Percentiles rank a stretch among this genome's conserved stretches.
Conservation (phyloP, 2,329 filamentous ascomycete species). For the Cladosporium oxysporum region DNA sequence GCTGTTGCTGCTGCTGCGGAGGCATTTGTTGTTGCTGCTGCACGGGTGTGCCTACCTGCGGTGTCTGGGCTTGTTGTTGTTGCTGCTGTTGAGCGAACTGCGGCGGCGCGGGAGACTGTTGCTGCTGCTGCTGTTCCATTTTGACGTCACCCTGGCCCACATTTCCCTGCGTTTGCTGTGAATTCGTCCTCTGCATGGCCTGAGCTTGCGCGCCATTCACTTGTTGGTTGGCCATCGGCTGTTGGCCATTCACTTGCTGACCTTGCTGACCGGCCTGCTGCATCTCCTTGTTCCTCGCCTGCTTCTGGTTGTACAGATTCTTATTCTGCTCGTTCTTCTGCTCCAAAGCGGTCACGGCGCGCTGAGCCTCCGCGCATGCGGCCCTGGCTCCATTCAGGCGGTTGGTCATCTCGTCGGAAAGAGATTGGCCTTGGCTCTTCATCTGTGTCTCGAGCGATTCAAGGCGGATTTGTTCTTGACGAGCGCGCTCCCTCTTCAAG, state of each 20-base stretch:
- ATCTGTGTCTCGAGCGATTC: constrained; percentile 12
- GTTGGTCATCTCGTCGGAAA: constrained; percentile 3
- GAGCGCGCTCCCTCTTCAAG: constrained; percentile 18
- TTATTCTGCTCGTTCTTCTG: constrained; percentile 21
- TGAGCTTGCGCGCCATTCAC: constrained; percentile 18
- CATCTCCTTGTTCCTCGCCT: constrained; percentile 22
- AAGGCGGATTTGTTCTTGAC: constrained; percentile 6
- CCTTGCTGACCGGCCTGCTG: constrained; percentile 23
- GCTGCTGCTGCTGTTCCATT: constrained; percentile 19
- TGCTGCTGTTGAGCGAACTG: neutral
- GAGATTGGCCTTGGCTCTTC: constrained; percentile 5
- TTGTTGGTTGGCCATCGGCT: constrained; percentile 15
- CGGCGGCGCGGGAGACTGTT: constrained; percentile 18
- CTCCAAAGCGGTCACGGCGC: constrained; percentile 13
- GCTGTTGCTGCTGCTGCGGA: constrained; percentile 21
- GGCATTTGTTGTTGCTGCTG: constrained; percentile 20
- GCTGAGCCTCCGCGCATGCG: constrained; percentile 1
- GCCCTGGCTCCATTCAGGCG: constrained; percentile 7
- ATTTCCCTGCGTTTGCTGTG: constrained; percentile 15
- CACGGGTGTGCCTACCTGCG: constrained; percentile 14
- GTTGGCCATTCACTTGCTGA: constrained; percentile 5
- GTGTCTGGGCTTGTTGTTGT: neutral
- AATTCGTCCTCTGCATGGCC: constrained; percentile 22
- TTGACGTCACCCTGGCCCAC: constrained; percentile 23
- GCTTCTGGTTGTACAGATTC: constrained; percentile 14